Evolutionary conservation across 768 basidiomycete genomes (phyloP).

Genomic region (Daedaleopsis sinensis): DNA sequence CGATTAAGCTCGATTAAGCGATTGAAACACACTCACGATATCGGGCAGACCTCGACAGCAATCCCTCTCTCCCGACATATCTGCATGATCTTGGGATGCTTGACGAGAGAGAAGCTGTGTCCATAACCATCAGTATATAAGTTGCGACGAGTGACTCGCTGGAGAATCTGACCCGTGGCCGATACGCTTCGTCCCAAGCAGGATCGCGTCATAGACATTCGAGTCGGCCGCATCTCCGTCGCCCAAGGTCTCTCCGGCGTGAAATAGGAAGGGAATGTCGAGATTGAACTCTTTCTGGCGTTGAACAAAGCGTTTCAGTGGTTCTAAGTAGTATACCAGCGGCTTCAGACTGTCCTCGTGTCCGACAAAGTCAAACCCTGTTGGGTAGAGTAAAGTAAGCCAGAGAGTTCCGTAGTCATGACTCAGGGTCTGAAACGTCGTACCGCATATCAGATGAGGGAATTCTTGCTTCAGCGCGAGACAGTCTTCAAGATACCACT

Average conservation of each 20-base stretch:
- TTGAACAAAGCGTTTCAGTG: slow-evolving; percentile 59
- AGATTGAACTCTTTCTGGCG: slow-evolving; percentile 59
- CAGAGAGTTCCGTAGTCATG: too few relatives aligned
- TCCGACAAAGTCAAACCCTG: slow-evolving; percentile 83
- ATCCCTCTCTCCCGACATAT: slow-evolving; percentile 66
- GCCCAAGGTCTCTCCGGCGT: slow-evolving; percentile 80
- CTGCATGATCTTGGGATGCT: slow-evolving; percentile 74
- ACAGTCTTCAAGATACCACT: slow-evolving; percentile 75
- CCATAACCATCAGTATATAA: too few relatives aligned
- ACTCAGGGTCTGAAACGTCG: too few relatives aligned
- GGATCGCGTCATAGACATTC: slow-evolving; percentile 79
- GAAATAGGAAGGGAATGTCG: slow-evolving; percentile 77
- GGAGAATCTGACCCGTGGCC: slow-evolving; percentile 64
- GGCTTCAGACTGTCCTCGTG: slow-evolving; percentile 65
- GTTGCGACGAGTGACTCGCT: too few relatives aligned
- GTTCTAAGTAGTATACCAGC: slow-evolving; percentile 62
- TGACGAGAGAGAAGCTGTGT: slow-evolving; percentile 68
- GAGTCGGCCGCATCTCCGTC: slow-evolving; percentile 72
- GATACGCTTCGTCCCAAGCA: slow-evolving; percentile 78
- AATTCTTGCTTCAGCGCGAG: slow-evolving; percentile 73
- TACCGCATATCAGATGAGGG: slow-evolving; percentile 56
- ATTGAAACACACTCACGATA: slow-evolving; percentile 78
- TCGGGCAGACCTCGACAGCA: slow-evolving; percentile 76
- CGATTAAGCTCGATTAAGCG: neutral
- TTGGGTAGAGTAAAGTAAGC: slow-evolving; percentile 16